These are phyloP conservation scores for Mycena sanguinolenta DNA, from an alignment of 768 basidiomycete species.

Conservation along the genomic window DNA sequence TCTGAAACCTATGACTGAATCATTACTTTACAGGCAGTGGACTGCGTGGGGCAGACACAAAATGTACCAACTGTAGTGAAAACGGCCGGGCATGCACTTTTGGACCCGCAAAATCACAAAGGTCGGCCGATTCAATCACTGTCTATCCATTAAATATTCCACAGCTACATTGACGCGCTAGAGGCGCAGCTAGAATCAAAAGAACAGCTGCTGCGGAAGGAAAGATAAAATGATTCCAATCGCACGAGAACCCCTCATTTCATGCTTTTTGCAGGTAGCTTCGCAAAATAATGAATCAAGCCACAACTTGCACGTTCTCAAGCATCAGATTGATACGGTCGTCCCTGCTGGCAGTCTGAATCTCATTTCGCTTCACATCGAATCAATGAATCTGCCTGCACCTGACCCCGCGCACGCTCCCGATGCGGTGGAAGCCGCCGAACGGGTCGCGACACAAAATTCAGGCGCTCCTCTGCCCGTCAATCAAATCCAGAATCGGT, in stretches of 20 bases:
- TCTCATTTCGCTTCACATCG: slow-evolving; percentile 20
- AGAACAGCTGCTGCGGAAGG: slow-evolving; percentile 3
- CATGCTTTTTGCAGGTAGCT: background rate
- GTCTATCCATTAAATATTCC: background rate
- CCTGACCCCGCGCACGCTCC: background rate
- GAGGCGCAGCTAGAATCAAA: background rate
- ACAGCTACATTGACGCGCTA: slow-evolving; percentile 4
- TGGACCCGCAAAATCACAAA: background rate
- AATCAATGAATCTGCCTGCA: slow-evolving; percentile 27
- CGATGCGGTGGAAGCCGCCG: background rate
- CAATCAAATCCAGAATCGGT: background rate
- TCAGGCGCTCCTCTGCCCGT: background rate
- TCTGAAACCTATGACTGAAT: background rate
- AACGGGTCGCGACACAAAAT: background rate
- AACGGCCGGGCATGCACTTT: slow-evolving; percentile 5
- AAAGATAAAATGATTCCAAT: background rate
- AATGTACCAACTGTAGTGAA: slow-evolving; percentile 3
- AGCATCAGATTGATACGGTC: background rate
- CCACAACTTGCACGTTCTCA: background rate
- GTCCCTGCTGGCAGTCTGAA: background rate
- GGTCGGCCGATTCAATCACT: background rate
- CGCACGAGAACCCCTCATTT: background rate
- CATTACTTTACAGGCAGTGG: background rate
- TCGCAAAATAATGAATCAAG: background rate
- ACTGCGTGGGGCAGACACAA: slow-evolving; percentile 1